Conservation (phyloP, 1,284 basidiomycete species). For the Melampsora abietis-canadensis region DNA sequence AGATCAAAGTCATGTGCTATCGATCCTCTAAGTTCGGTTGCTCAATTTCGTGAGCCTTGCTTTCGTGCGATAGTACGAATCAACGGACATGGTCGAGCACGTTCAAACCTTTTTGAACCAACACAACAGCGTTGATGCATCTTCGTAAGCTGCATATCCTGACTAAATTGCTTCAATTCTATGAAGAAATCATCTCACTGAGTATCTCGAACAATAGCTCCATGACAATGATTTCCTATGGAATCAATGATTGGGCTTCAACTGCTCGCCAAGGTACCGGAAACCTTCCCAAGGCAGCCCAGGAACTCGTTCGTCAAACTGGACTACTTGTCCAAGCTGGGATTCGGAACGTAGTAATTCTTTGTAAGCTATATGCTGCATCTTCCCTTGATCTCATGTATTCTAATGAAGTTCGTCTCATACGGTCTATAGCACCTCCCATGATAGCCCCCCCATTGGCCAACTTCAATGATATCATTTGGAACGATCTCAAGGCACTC, state of each 20-base stretch:
- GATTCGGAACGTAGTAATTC: slow-evolving; percentile 2
- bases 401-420: too few species aligned
- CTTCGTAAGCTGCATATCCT: neutral
- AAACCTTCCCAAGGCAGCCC: neutral
- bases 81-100: slow-evolving; percentile 22
- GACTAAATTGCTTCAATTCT: neutral
- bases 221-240: slow-evolving; percentile 17
- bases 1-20: neutral
- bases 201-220: neutral
- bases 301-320: slow-evolving; percentile 17
- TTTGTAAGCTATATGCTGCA: neutral
- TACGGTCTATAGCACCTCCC: slow-evolving; percentile 2
- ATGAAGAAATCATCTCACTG: neutral
- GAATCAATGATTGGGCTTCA: slow-evolving; percentile 26
- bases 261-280: neutral
- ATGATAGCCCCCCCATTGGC: neutral
- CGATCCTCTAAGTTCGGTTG: too few species aligned
- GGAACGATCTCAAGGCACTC: slow-evolving; percentile 18
- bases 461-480: slow-evolving; percentile 3
- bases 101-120: slow-evolving; percentile 13
- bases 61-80: neutral
- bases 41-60: too few species aligned
- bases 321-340: slow-evolving; percentile 13
- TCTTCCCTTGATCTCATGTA: too few species aligned
- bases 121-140: neutral